These are phyloP conservation scores for Exophiala mesophila DNA, from an alignment of 2,329 filamentous ascomycete species.

Conservation along the genomic window DNA sequence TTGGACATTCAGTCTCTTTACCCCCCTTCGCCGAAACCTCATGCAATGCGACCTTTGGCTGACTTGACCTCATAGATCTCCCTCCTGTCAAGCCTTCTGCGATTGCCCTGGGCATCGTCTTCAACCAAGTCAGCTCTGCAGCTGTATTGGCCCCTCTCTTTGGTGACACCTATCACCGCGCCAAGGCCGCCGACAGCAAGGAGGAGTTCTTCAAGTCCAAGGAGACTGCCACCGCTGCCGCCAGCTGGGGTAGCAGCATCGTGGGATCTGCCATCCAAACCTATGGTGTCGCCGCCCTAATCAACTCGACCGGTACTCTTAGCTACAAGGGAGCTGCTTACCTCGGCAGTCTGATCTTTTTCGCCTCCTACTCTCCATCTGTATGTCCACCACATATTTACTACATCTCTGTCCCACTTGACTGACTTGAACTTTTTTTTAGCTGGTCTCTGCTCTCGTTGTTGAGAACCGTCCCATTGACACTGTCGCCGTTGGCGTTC, in stretches of 20 bases:
- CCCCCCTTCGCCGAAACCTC: neutral
- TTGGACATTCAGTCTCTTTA: too few relatives aligned
- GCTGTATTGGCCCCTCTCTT: slow-evolving; percentile 85
- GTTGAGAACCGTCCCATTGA: slow-evolving; percentile 89
- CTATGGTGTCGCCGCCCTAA: slow-evolving; percentile 82
- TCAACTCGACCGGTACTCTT: slow-evolving; percentile 91
- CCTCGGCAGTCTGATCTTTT: slow-evolving; percentile 84
- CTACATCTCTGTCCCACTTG: neutral
- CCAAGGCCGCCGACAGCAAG: slow-evolving; percentile 86
- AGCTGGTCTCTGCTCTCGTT: slow-evolving; percentile 84
- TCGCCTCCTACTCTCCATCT: slow-evolving; percentile 74
- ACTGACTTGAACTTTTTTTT: slow-evolving; percentile 4
- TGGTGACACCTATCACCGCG: slow-evolving; percentile 88
- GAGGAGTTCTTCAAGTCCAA: slow-evolving; percentile 94
- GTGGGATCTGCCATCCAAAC: slow-evolving; percentile 83
- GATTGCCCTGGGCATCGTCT: slow-evolving; percentile 90
- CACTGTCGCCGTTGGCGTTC: slow-evolving; percentile 76
- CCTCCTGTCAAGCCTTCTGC: slow-evolving; percentile 94
- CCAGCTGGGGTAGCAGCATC: slow-evolving; percentile 85
- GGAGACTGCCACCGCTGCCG: slow-evolving; percentile 81
- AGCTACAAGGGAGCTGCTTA: slow-evolving; percentile 97
- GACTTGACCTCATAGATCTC: slow-evolving; percentile 48
- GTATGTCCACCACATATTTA: slow-evolving; percentile 38
- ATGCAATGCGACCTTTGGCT: slow-evolving; percentile 5
- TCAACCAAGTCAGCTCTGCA: slow-evolving; percentile 88